Base-by-base conservation (phyloP, 768 basidiomycete genomes). In the Calocybe indica region DNA sequence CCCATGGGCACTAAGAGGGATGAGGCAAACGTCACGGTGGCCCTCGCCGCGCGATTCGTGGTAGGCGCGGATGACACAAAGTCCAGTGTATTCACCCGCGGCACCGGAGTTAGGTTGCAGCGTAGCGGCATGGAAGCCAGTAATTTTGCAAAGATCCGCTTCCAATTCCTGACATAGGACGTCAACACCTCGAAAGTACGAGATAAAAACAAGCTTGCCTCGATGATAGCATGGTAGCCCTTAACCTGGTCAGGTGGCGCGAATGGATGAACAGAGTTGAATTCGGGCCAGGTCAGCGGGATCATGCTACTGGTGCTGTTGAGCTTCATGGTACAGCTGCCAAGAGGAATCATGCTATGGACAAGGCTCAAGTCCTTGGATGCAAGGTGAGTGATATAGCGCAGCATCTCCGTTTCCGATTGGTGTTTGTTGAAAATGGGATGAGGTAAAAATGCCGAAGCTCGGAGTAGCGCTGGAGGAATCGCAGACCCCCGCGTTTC, bases 41-140 rank as follows among this genome's bases (percentile, higher is more conserved):
- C 73, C 76, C 58, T 98, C 84, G 31, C 88, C 88, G 14, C 85
- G 83, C 45, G 91, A 88, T 61, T 88, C 85, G 59, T 97, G 92
- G 66, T 93, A 99, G 7, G 94, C 94, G 41, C 86, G 81, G 59
- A 99, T 97, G 51, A 97, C 86, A 44, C 80, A 85, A 14, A 99
- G 78, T n/a, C 96, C 96, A 31, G 96, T 80, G 58, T 94, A 99
- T 69, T 99, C 96, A 28, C 96, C 96, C 51, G 93, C 91, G 12
- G 96, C 96, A 38, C 96, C 96, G 10, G 96, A 98, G 67, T 99
- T 99, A 33, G 96, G 96, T 63, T 99, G 96, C n/a, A 99, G 77
- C 1, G 92, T 94, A 51, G 92, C 92, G 13, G 92, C 83, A 54
- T 91, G 79, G 71, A 97, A 96, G n/a, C 96, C 96, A 9, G 96